Percentiles rank a stretch among this genome's conserved stretches.
Evolutionary conservation across 2,329 filamentous ascomycete genomes (phyloP).

Genomic region (Aspergillus intermedius): DNA sequence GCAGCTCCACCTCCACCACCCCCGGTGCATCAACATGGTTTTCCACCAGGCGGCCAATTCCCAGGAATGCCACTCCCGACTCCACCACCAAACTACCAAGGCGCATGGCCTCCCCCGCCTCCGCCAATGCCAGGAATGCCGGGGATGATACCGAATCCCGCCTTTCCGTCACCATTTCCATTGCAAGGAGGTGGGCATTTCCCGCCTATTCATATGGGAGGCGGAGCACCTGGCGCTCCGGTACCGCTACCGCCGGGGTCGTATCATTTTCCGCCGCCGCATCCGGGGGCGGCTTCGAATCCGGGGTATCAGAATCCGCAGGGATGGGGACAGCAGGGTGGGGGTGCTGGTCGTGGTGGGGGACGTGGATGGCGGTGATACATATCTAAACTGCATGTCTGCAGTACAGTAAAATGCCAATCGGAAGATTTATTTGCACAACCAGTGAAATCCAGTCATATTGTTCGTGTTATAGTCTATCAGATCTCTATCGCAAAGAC

Average conservation of each 20-base stretch:
- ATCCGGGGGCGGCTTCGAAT: constrained; percentile 16
- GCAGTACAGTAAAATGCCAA: too few relatives aligned
- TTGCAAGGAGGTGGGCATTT: constrained; percentile 15
- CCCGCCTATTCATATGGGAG: constrained; percentile 15
- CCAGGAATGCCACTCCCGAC: constrained; percentile 21
- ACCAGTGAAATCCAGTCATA: too few relatives aligned
- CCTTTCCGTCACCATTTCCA: constrained; percentile 22
- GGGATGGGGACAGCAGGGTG: constrained; percentile 11
- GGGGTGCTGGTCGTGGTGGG: not conserved
- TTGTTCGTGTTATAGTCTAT: too few relatives aligned
- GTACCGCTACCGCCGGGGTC: constrained; percentile 24
- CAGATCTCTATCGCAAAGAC: too few relatives aligned
- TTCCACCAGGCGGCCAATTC: constrained; percentile 7
- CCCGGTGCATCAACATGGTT: constrained; percentile 2
- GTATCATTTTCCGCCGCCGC: constrained; percentile 28
- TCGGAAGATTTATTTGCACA: too few relatives aligned
- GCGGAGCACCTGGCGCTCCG: not conserved
- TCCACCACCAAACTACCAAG: constrained; percentile 28
- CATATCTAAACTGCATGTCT: not conserved
- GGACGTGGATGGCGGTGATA: constrained; percentile 13
- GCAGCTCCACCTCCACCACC: constrained; percentile 8
- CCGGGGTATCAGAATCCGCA: constrained; percentile 5
- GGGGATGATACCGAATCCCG: constrained; percentile 4
- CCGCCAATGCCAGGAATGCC: constrained; percentile 20
- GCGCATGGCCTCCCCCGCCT: constrained; percentile 31